phyloP scores from a whole-genome alignment of 2,329 filamentous ascomycete genomes.

The Fusarium sp. region DNA sequence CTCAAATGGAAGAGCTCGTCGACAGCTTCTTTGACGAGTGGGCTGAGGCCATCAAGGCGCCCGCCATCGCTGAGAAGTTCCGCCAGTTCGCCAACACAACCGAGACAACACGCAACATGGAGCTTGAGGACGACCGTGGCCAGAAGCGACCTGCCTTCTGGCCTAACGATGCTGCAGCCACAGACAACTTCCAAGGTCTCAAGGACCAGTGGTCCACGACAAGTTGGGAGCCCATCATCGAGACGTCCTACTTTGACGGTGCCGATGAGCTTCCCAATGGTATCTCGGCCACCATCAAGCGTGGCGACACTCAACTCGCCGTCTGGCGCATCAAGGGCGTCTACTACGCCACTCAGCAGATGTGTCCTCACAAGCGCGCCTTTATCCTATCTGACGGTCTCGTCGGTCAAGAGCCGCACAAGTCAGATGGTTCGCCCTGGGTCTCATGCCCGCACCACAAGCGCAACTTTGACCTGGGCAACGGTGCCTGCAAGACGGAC shows the following conservation, averaged over 20 bases:
- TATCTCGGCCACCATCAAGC: conserved; percentile 81
- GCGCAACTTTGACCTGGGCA: conserved; percentile 82
- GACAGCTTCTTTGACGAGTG: conserved; percentile 91
- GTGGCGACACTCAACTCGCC: conserved; percentile 88
- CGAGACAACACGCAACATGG: conserved; percentile 75
- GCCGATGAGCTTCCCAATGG: conserved; percentile 74
- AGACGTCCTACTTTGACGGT: conserved; percentile 73
- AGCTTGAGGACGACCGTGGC: conserved; percentile 76
- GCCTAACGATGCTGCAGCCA: conserved; percentile 73
- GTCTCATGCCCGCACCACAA: conserved; percentile 91
- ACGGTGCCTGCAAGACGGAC: conserved; percentile 81
- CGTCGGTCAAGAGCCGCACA: conserved; percentile 71
- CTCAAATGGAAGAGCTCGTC: conserved; percentile 88
- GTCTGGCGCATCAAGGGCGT: conserved; percentile 84
- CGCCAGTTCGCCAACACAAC: conserved; percentile 85
- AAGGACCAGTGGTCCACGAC: conserved; percentile 68
- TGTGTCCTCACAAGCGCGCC: conserved; percentile 92
- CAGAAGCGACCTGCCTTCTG: conserved; percentile 82
- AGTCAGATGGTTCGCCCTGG: conserved; percentile 66
- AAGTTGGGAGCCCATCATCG: conserved; percentile 83
- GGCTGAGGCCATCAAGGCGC: conserved; percentile 81
- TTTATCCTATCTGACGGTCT: conserved; percentile 91
- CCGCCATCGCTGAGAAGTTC: conserved; percentile 76
- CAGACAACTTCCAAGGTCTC: conserved; percentile 77
- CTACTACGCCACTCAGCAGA: conserved; percentile 90